Percentiles rank a stretch among this genome's conserved stretches.
These are phyloP conservation scores for Neopestalotiopsis sp. DNA, from an alignment of 2,329 filamentous ascomycete genomes.

Conservation along the genomic window DNA sequence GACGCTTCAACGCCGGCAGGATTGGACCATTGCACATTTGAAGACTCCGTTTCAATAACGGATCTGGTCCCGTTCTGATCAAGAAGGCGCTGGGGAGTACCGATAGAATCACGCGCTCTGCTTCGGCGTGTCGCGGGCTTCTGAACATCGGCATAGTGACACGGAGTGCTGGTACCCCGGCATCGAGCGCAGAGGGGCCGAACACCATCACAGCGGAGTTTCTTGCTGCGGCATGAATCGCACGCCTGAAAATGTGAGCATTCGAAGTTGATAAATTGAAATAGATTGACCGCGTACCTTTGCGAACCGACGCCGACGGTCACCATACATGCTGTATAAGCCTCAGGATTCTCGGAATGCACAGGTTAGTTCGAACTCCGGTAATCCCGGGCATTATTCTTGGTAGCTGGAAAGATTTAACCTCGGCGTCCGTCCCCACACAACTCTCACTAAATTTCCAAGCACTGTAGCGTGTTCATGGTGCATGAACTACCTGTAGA, in stretches of 20 bases:
- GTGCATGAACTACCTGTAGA: background rate
- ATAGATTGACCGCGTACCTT: too few species aligned
- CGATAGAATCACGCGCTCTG: background rate
- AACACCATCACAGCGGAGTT: constrained; percentile 12
- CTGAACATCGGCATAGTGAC: constrained; percentile 7
- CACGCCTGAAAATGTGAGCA: background rate
- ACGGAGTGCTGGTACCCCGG: background rate
- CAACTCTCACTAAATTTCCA: background rate
- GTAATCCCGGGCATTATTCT: background rate
- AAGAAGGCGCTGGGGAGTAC: background rate
- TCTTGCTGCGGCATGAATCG: constrained; percentile 5
- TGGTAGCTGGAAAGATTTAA: background rate
- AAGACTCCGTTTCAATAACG: background rate
- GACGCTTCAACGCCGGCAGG: background rate
- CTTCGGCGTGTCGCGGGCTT: background rate
- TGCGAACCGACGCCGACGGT: background rate
- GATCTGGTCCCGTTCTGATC: background rate
- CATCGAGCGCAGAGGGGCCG: constrained; percentile 7
- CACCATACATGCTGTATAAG: background rate
- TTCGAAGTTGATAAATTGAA: too few species aligned
- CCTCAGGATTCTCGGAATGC: background rate
- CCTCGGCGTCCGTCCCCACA: background rate
- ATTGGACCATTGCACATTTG: background rate
- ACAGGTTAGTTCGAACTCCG: background rate
- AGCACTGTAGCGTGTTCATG: background rate